Conservation (phyloP, 164 flowering plant species). For the Santalum album region DNA sequence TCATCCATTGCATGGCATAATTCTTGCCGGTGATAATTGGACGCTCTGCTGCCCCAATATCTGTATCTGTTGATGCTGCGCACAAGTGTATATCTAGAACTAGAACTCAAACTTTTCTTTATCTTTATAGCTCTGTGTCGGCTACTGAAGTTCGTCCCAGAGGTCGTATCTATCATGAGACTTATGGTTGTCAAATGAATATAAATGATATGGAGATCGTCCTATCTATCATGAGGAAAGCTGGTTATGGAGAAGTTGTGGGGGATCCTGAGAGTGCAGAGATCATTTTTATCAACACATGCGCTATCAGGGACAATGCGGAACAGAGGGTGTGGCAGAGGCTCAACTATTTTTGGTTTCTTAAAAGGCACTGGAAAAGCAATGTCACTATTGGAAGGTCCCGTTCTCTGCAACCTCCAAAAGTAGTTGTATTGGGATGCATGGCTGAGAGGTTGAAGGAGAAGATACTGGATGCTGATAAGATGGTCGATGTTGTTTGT, state of each 20-base stretch:
- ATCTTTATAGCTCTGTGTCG: conserved; percentile 23
- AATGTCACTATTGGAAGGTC: conserved; percentile 78
- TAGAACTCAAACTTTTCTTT: too few relatives aligned
- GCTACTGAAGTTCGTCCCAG: conserved; percentile 40
- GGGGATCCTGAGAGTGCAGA: conserved; percentile 90
- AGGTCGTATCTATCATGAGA: conserved; percentile 94
- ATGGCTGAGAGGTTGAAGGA: conserved; percentile 99
- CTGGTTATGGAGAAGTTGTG: conserved; percentile 71
- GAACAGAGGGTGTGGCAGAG: conserved; percentile 98
- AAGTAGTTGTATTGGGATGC: conserved; percentile 92
- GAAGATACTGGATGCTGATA: conserved; percentile 91
- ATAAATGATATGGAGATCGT: conserved; percentile 98
- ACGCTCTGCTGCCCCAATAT: too few relatives aligned
- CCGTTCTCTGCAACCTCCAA: conserved; percentile 76
- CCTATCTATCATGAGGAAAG: conserved; percentile 82
- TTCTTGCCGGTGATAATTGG: too few relatives aligned
- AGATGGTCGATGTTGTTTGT: conserved; percentile 99
- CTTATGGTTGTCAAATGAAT: conserved; percentile 98
- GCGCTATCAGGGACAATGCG: conserved; percentile 97
- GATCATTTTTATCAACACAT: conserved; percentile 88
- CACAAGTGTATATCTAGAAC: too few relatives aligned
- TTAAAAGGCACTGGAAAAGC: conserved; percentile 91
- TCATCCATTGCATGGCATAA: too few relatives aligned
- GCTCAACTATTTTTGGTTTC: conserved; percentile 95
- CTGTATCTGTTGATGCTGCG: too few relatives aligned